These are phyloP conservation scores for Zarea fungicola DNA, from an alignment of 2,329 filamentous ascomycete species.

Conservation along the genomic window DNA sequence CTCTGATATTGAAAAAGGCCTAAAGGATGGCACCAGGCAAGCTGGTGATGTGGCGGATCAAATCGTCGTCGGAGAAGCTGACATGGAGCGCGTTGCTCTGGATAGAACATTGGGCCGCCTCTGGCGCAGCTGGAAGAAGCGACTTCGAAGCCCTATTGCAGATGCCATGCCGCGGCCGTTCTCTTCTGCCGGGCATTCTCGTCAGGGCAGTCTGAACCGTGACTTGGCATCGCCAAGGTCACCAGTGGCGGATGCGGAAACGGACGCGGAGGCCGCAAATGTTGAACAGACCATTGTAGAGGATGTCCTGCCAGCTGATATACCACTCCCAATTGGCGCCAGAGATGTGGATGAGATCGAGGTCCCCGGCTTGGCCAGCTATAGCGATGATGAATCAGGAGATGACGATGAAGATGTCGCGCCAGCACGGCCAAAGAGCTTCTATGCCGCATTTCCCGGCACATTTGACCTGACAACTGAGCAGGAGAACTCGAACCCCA, in stretches of 20 bases:
- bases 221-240: conserved; percentile 32
- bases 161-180: conserved; percentile 44
- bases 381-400: conserved; percentile 58
- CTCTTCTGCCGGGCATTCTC: conserved; percentile 35
- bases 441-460: conserved; percentile 19
- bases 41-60: conserved; percentile 53
- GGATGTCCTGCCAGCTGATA: conserved; percentile 31
- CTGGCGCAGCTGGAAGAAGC: conserved; percentile 95
- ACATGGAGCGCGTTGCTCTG: conserved; percentile 89
- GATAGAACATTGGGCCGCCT: conserved; percentile 83
- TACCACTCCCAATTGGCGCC: conserved; percentile 63
- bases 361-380: conserved; percentile 60
- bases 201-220: conserved; percentile 31
- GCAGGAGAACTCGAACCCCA: conserved; percentile 29
- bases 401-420: conserved; percentile 32
- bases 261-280: conserved; percentile 14
- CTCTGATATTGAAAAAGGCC: conserved; percentile 52
- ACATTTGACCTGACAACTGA: conserved; percentile 14
- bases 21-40: conserved; percentile 45
- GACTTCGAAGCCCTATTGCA: conserved; percentile 55
- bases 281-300: conserved; percentile 20
- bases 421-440: conserved; percentile 42
- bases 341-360: conserved; percentile 77
- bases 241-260: conserved; percentile 6
- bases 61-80: conserved; percentile 79